Evolutionary conservation across 805 yeast genomes (phyloP).

Genomic region (Lachancea sp.): DNA sequence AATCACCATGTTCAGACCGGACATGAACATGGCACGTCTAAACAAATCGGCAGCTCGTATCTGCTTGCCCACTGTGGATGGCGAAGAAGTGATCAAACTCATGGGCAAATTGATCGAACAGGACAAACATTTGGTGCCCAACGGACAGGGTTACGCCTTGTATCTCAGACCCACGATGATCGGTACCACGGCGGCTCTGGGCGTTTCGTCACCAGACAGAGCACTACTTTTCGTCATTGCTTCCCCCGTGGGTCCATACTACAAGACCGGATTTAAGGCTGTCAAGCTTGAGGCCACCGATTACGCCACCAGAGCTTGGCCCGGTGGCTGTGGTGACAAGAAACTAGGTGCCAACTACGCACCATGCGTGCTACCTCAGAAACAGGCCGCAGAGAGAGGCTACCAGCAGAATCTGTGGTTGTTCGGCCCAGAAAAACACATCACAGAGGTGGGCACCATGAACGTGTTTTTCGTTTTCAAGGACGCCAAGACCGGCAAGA

Average conservation of each 20-base stretch:
- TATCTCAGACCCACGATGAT: constrained; percentile 93
- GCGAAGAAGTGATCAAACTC: constrained; percentile 65
- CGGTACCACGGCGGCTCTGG: constrained; percentile 84
- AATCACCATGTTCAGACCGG: constrained; percentile 82
- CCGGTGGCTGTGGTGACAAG: constrained; percentile 95
- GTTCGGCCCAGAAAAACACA: constrained; percentile 78
- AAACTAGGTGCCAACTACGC: constrained; percentile 98
- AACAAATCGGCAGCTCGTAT: constrained; percentile 83
- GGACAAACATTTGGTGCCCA: constrained; percentile 76
- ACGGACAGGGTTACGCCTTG: constrained; percentile 81
- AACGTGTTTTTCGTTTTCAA: constrained; percentile 85
- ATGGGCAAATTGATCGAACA: constrained; percentile 69
- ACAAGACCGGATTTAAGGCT: constrained; percentile 92
- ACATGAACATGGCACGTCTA: constrained; percentile 88
- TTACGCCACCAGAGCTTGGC: constrained; percentile 97
- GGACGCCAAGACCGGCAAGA: constrained; percentile 68
- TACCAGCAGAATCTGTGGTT: constrained; percentile 96
- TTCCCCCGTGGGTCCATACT: constrained; percentile 96
- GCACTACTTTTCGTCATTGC: constrained; percentile 84
- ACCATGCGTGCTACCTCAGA: constrained; percentile 87
- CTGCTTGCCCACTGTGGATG: constrained; percentile 80
- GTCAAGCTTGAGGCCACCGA: constrained; percentile 92
- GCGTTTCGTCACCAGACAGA: constrained; percentile 74
- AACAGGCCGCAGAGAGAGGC: constrained; percentile 84
- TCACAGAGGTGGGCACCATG: constrained; percentile 98